Base-by-base conservation (phyloP, 2,329 filamentous ascomycete genomes). In the Botrytis fragariae region DNA sequence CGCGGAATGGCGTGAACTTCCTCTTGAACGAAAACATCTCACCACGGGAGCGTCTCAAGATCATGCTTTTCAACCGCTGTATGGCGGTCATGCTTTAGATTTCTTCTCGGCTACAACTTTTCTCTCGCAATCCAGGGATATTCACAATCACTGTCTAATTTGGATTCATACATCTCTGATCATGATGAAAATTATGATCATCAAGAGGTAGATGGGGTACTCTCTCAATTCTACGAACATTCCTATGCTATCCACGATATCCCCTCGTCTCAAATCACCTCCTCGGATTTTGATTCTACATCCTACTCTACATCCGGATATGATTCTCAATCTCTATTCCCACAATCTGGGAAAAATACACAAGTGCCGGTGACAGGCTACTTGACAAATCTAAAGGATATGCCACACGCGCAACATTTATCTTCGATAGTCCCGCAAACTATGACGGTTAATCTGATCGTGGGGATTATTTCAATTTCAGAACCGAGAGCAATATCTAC, bases 371-470 rank as follows among this genome's bases (percentile, higher is more conserved):
- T 76, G 35, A 74, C 72, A 7, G 79, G 78, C 1, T 83, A 84
- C 51, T 82, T 94, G 59, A 90, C 85, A 44, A 85, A 93, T 78
- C 84, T 98, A 22, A 86, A 87, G 70, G 88, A 91, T 74, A 84
- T 98, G 16, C 95, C 95, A 0, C 86, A 85, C 32, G 91, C 93
- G 0, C 79, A 81, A 3, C 88, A 92, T 77, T 85, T 97, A 9
- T 80, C 85, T 16, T 87, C 87, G 0, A 91, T 97, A 64, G 85
- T 87, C 44, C 95, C 94, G 0, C 92, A 94, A 79, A 97, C 93
- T 0, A 89, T 95, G 80, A 94, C 93, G 0, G 88, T 95, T 39
- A 94, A 94, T 80, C 81, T 97, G 9, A 87, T 98, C n/a, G 93
- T 90, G 18, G 93, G 91, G 4, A 85, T 98, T 64, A 91, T 97